Percentiles rank a stretch among this genome's conserved stretches.
These are phyloP conservation scores for Mortierella alpina DNA, from an alignment of 192 early-diverging fungal genomes.

Conservation along the genomic window DNA sequence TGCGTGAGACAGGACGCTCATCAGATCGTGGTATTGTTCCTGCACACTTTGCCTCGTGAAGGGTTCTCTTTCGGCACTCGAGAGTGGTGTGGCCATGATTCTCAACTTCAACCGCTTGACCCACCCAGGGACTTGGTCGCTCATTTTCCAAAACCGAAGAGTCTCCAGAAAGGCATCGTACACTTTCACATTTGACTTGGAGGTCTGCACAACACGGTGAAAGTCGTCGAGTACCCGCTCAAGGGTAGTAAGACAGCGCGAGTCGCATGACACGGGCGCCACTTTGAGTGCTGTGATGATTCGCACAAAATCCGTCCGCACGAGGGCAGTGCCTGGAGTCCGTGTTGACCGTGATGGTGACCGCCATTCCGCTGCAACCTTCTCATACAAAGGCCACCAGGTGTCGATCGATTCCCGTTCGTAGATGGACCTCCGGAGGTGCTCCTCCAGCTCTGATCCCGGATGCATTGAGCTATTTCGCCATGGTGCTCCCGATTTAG, in stretches of 20 bases:
- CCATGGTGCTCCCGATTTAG: slow-evolving; percentile 11
- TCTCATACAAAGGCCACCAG: slow-evolving; percentile 48
- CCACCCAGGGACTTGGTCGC: slow-evolving; percentile 16
- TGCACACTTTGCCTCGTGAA: slow-evolving; percentile 19
- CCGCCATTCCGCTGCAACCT: slow-evolving; percentile 21
- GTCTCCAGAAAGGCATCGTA: slow-evolving; percentile 36
- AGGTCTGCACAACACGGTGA: slow-evolving; percentile 13
- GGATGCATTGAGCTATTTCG: slow-evolving; percentile 9
- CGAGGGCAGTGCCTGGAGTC: slow-evolving; percentile 8
- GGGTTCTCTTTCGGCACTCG: neutral
- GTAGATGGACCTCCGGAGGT: slow-evolving; percentile 31
- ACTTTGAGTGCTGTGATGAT: slow-evolving; percentile 23
- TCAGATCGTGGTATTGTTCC: slow-evolving; percentile 47
- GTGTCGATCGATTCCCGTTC: slow-evolving; percentile 18
- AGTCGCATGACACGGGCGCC: neutral
- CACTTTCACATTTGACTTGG: slow-evolving; percentile 36
- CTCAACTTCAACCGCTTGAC: slow-evolving; percentile 26
- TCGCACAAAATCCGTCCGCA: slow-evolving; percentile 25
- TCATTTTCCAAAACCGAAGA: slow-evolving; percentile 28
- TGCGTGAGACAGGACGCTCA: slow-evolving; percentile 21
- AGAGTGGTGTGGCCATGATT: neutral
- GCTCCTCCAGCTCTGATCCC: slow-evolving; percentile 31
- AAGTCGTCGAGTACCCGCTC: slow-evolving; percentile 40
- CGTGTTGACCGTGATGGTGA: neutral
- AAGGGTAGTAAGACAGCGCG: slow-evolving; percentile 2